Percentiles rank a stretch among this genome's conserved stretches.
Evolutionary conservation across 2,329 filamentous ascomycete genomes (phyloP).

Genomic region (Gnomoniopsis sp.): DNA sequence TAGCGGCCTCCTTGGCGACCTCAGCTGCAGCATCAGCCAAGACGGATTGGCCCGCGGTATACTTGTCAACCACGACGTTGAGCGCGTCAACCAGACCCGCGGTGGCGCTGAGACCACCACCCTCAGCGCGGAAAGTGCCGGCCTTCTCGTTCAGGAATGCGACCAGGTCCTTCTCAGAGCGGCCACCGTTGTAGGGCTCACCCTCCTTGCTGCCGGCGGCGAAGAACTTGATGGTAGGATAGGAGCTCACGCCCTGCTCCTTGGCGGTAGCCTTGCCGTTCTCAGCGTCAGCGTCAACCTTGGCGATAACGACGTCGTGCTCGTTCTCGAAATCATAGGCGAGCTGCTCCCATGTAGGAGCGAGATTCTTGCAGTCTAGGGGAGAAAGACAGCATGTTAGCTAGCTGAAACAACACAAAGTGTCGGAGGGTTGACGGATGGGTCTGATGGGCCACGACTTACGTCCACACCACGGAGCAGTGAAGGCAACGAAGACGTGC

Average conservation of each 20-base stretch:
- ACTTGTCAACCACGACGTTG: conserved; percentile 72
- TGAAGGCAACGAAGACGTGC: conserved; percentile 92
- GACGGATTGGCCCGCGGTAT: conserved; percentile 56
- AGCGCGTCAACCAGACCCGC: conserved; percentile 82
- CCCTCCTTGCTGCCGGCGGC: conserved; percentile 74
- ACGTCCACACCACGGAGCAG: conserved; percentile 98
- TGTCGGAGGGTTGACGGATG: not conserved
- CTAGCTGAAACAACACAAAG: not conserved
- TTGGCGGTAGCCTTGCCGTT: conserved; percentile 76
- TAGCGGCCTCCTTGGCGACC: conserved; percentile 66
- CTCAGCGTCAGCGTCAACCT: conserved; percentile 89
- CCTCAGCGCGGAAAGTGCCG: conserved; percentile 78
- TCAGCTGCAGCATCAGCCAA: conserved; percentile 65
- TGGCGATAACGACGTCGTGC: conserved; percentile 78
- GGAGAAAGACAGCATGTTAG: conserved; percentile 5
- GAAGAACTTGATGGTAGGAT: conserved; percentile 99
- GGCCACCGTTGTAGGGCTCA: conserved; percentile 70
- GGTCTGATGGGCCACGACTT: conserved; percentile 41
- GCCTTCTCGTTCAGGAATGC: conserved; percentile 84
- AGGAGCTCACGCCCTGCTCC: conserved; percentile 76
- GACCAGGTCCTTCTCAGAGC: conserved; percentile 72
- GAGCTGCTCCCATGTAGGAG: conserved; percentile 84
- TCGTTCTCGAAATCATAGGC: conserved; percentile 79
- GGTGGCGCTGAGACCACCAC: conserved; percentile 72
- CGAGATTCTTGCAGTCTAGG: conserved; percentile 92